These are phyloP conservation scores for Beauveria bassiana DNA, from an alignment of 2,329 filamentous ascomycete species.

Conservation along the genomic window DNA sequence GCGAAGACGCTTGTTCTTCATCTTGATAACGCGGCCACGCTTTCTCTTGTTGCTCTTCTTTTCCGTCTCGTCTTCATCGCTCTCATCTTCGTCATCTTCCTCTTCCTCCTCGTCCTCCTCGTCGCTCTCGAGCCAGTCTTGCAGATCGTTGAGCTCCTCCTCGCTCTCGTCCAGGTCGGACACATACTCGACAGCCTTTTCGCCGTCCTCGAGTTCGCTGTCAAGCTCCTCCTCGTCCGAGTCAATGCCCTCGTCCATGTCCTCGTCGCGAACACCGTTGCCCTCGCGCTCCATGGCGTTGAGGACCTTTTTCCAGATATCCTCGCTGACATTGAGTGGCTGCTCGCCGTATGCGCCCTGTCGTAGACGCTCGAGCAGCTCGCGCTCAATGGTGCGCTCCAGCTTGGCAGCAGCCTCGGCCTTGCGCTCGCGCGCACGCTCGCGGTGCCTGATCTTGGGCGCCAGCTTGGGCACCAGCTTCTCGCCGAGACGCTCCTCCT, in stretches of 20 bases:
- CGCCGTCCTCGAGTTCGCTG: slow-evolving; percentile 60
- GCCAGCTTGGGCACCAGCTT: slow-evolving; percentile 80
- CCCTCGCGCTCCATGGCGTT: slow-evolving; percentile 82
- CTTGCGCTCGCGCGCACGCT: slow-evolving; percentile 68
- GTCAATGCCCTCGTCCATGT: slow-evolving; percentile 79
- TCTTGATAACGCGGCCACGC: slow-evolving; percentile 40
- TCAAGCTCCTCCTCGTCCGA: slow-evolving; percentile 67
- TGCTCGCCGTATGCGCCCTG: slow-evolving; percentile 92
- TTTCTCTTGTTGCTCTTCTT: slow-evolving; percentile 50
- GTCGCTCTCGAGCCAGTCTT: slow-evolving; percentile 85
- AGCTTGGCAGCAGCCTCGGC: slow-evolving; percentile 83
- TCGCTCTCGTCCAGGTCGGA: slow-evolving; percentile 83
- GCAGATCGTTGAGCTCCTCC: slow-evolving; percentile 69
- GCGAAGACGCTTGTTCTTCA: slow-evolving; percentile 36
- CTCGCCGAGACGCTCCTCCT: slow-evolving; percentile 86
- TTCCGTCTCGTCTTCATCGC: slow-evolving; percentile 48
- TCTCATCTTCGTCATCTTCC: slow-evolving; percentile 51
- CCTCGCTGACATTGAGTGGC: slow-evolving; percentile 89
- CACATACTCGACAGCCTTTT: slow-evolving; percentile 82
- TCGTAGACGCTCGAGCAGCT: slow-evolving; percentile 82
- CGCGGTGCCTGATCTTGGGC: slow-evolving; percentile 75
- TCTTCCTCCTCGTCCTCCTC: slow-evolving; percentile 48
- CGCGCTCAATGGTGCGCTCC: slow-evolving; percentile 89
- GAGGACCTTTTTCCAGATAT: slow-evolving; percentile 95
- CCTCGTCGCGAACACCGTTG: slow-evolving; percentile 74